Conservation (phyloP, 106 monocot species). For the Dendrobium nobile region DNA sequence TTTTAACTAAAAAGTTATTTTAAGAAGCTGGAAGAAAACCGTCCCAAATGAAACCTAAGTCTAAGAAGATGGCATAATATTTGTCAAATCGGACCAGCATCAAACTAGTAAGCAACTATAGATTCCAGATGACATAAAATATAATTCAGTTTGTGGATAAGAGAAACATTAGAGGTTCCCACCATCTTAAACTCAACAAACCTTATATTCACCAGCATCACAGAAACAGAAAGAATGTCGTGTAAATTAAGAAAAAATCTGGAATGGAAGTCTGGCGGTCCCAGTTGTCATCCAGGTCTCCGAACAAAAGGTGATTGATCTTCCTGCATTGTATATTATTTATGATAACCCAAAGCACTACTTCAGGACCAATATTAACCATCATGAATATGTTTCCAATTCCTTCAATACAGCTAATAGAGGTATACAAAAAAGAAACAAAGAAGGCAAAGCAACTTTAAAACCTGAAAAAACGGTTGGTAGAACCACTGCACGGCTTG, state of each 20-base stretch:
- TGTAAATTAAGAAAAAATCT: neutral
- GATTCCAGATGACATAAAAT: neutral
- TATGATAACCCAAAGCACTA: neutral
- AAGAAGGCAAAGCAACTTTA: neutral
- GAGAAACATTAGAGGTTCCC: neutral
- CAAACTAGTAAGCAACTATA: neutral
- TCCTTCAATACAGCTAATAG: neutral
- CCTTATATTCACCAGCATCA: neutral
- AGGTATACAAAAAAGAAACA: neutral
- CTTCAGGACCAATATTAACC: neutral
- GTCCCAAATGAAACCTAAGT: neutral
- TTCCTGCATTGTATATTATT: conserved; percentile 17
- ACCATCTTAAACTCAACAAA: neutral
- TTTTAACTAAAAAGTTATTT: neutral
- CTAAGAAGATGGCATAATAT: neutral
- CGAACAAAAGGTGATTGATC: conserved; percentile 30
- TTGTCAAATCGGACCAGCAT: neutral
- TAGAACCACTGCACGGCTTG: conserved; percentile 42
- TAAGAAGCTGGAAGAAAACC: neutral
- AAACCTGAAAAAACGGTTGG: conserved; percentile 41
- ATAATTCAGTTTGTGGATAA: neutral
- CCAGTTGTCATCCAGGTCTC: conserved; percentile 16
- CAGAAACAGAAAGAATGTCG: neutral
- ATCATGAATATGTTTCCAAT: neutral
- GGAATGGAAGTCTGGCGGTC: neutral